Evolutionary conservation across 2,329 filamentous ascomycete species (phyloP), one percentile per base, ranked within the genome.

Genomic region (Berkeleyomyces basicola): DNA sequence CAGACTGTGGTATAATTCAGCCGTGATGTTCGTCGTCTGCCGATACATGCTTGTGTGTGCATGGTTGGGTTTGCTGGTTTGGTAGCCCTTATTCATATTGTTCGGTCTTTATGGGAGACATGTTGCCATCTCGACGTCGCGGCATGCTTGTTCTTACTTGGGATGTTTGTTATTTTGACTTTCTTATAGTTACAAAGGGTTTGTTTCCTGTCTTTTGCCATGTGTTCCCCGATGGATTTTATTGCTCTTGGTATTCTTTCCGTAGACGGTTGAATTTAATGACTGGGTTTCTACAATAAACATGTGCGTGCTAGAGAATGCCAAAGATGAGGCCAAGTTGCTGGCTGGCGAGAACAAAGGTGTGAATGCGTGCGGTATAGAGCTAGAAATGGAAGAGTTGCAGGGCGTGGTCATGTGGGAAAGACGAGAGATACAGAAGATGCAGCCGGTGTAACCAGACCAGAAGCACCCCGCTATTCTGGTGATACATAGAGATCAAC

Each of bases 401-500:
- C 6, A 11, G 7, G 7, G 43, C 6, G 1, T n/a, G 43, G 39
- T 55, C 51, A 55, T 55, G 51, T 37, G 36, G 39, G n/a, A 10
- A 42, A 39, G 43, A 60, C 37, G n/a, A 7, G 39, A 58, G 33
- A 47, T 40, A 49, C 16, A 57, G 33, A 61, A 9, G 49, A 40
- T 31, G 4, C 59, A 49, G 42, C 6, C 14, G 4, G 16, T n/a
- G 51, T 10, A 36, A 47, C 47, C 37, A 62, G 43, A 46, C 43
- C 39, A 46, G 44, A 42, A 40, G 46, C 3, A 31, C 14, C 9
- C 10, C 31, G 9, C 53, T 64, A 64, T 53, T 64, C 63, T 46
- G 63, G 63, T 1, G 60, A 61, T 33, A 87, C 90, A 70, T 95
- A 95, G 67, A 97, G 72, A 73, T 97, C 93, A 42, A 97, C 93